Percentiles rank a stretch among this genome's conserved stretches.
Conservation (phyloP, 2,329 filamentous ascomycete species). For the Penicillium oxalicum region DNA sequence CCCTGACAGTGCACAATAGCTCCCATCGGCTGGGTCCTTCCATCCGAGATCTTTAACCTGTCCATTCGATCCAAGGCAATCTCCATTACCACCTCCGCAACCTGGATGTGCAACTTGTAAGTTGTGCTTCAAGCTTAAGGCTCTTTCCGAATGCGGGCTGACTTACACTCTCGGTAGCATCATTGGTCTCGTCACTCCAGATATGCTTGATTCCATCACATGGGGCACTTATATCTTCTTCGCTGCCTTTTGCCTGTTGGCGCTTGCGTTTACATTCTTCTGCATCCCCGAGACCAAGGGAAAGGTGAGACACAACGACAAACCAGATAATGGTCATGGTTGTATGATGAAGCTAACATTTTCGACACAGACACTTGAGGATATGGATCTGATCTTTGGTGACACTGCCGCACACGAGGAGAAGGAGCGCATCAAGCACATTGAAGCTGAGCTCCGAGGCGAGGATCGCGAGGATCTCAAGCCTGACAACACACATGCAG, state of each 20-base stretch:
- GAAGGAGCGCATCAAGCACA: constrained; percentile 34
- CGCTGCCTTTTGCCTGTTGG: constrained; percentile 33
- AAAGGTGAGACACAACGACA: constrained; percentile 20
- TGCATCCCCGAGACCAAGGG: constrained; percentile 33
- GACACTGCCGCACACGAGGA: constrained; percentile 36
- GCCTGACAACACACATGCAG: constrained; percentile 19
- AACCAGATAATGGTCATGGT: too few species aligned
- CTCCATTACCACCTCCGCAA: constrained; percentile 35
- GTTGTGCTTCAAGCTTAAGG: constrained; percentile 1
- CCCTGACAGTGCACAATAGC: constrained; percentile 13
- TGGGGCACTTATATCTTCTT: constrained; percentile 40
- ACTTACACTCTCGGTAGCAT: constrained; percentile 17
- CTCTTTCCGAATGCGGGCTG: too few species aligned
- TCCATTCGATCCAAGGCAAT: constrained; percentile 35
- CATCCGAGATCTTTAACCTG: constrained; percentile 36
- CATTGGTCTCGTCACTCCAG: constrained; percentile 33
- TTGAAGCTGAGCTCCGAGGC: constrained; percentile 33
- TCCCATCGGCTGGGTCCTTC: constrained; percentile 36
- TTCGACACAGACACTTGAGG: constrained; percentile 44
- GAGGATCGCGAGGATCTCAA: constrained; percentile 18
- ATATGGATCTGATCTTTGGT: constrained; percentile 49
- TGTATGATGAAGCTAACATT: not conserved
- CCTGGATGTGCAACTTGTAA: constrained; percentile 38
- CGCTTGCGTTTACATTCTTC: constrained; percentile 31
- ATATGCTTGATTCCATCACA: constrained; percentile 34